Evolutionary conservation across 495 filamentous ascomycete genomes (phyloP).

Genomic region (Lichina pygmaea): DNA sequence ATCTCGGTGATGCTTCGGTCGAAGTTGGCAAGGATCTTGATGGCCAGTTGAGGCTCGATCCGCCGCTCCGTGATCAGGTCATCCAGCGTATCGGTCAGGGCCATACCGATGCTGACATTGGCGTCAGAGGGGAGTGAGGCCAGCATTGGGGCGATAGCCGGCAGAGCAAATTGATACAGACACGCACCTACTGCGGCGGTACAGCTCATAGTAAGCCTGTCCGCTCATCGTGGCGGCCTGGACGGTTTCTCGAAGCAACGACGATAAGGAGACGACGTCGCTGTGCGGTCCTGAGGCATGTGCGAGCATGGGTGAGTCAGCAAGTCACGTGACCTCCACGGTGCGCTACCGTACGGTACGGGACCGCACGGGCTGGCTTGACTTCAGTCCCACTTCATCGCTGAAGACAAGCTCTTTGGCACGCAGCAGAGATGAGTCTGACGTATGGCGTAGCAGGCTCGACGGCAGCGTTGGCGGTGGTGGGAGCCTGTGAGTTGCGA

Average conservation of each 20-base stretch:
- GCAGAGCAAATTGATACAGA: background rate
- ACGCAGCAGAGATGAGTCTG: slow-evolving; percentile 11
- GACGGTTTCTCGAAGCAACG: no score
- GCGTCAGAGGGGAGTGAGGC: slow-evolving; percentile 5
- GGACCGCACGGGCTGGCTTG: no score
- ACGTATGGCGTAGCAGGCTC: slow-evolving; percentile 43
- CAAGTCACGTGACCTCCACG: no score
- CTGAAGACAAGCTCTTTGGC: no score
- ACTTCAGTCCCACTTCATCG: no score
- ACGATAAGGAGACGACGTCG: no score
- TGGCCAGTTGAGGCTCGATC: slow-evolving; percentile 92
- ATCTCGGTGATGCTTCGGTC: slow-evolving; percentile 74
- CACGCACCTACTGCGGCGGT: slow-evolving; percentile 79
- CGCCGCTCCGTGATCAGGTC: slow-evolving; percentile 74
- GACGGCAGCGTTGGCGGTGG: slow-evolving; percentile 43
- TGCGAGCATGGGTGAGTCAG: no score
- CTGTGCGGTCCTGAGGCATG: no score
- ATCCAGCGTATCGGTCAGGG: slow-evolving; percentile 89
- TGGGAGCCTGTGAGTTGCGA: slow-evolving; percentile 55
- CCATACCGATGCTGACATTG: slow-evolving; percentile 48
- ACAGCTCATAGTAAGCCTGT: slow-evolving; percentile 73
- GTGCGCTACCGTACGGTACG: no score
- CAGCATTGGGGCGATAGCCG: background rate
- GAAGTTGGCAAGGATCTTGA: slow-evolving; percentile 89
- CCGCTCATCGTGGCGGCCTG: slow-evolving; percentile 2